Conservation (phyloP, 225 moss, liverwort and hornwort genomes). For the Climacium dendroides region DNA sequence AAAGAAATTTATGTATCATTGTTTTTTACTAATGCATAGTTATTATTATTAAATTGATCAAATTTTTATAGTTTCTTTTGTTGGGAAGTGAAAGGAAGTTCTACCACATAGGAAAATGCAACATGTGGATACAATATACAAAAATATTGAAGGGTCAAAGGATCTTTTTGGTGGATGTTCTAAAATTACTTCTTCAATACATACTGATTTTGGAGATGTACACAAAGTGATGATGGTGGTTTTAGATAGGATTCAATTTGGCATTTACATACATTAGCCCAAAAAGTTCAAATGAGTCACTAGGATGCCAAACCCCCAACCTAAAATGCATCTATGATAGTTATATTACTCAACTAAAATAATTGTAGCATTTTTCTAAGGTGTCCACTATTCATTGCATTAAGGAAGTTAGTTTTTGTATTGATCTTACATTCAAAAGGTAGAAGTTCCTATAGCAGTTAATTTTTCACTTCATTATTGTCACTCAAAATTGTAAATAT, state of each 20-base stretch:
- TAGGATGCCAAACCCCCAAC: accelerated
- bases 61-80: neutral
- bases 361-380: neutral
- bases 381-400: neutral
- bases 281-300: neutral
- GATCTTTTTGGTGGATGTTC: neutral
- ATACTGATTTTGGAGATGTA: neutral
- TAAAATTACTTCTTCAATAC: neutral
- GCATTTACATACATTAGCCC: accelerated
- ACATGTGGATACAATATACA: accelerated
- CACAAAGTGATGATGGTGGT: accelerated
- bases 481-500: neutral
- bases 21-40: neutral
- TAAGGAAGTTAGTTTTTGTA: neutral
- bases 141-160: neutral
- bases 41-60: neutral
- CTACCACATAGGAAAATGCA: neutral
- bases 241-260: neutral
- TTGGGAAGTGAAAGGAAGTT: neutral
- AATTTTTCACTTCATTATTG: neutral
- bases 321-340: neutral
- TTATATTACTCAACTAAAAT: neutral
- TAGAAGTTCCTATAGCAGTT: accelerated
- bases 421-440: accelerated
- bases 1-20: neutral